phyloP scores from a whole-genome alignment of 2,329 filamentous ascomycete species.

The Torrubiella hemipterigena region DNA sequence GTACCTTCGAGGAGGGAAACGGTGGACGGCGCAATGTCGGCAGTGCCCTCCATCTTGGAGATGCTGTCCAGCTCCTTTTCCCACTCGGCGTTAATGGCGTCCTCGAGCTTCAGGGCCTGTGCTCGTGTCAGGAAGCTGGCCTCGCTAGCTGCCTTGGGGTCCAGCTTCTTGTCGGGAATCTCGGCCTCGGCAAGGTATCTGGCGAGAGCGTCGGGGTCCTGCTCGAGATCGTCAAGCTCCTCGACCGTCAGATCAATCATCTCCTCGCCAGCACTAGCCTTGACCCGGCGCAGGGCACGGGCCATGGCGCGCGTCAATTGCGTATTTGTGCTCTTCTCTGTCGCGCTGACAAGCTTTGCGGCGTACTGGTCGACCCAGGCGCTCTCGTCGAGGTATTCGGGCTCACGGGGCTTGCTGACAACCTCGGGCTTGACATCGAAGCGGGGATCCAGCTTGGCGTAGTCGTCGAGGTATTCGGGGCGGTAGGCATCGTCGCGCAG shows the following conservation, averaged over 20 bases:
- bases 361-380: conserved; percentile 48
- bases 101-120: conserved; percentile 23
- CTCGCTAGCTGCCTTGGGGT: conserved; percentile 11
- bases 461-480: conserved; percentile 71
- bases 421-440: conserved; percentile 56
- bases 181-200: conserved; percentile 23
- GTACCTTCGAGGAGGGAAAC: conserved; percentile 24
- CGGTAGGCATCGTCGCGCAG: conserved; percentile 61
- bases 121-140: conserved; percentile 18
- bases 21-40: conserved; percentile 18
- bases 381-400: conserved; percentile 46
- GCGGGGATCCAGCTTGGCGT: conserved; percentile 63
- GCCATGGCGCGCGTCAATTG: conserved; percentile 29
- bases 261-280: conserved; percentile 27
- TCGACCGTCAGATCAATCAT: conserved; percentile 38
- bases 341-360: conserved; percentile 28
- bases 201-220: conserved; percentile 24
- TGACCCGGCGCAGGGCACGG: conserved; percentile 27
- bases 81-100: conserved; percentile 23
- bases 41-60: conserved; percentile 15
- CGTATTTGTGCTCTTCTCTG: conserved; percentile 28
- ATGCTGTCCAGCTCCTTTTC: conserved; percentile 25
- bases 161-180: conserved; percentile 9
- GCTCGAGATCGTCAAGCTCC: conserved; percentile 27
- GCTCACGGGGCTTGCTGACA: conserved; percentile 36